Evolutionary conservation across 345 rosid genomes (phyloP), one percentile per base, ranked within the genome.

Genomic region (Bruguiera gymnorhiza): DNA sequence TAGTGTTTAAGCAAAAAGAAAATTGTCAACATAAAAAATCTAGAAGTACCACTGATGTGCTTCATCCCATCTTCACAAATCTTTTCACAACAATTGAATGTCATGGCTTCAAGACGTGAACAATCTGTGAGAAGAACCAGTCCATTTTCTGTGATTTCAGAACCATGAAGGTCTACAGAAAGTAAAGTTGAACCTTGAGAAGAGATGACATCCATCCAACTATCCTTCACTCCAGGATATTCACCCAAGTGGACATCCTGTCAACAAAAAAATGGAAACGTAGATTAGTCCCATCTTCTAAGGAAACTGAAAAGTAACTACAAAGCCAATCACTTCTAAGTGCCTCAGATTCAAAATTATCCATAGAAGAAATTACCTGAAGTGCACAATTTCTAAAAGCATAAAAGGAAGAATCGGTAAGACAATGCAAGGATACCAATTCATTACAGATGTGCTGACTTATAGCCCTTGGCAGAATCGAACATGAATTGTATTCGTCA

Each of bases 171-270:
- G 80, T 93, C 97, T 60, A 93, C 84, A 60, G 86, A 88, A 78
- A 91, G 98, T 72, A 91, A 80, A 48, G 98, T 88, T 75, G 83
- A 78, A 51, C 89, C 89, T 62, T 91, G 98, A 10, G 96, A 93
- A 78, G 96, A 83, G 73, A 93, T 85, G 63, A 86, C 86, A 78
- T 81, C 79, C 96, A 93, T 85, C 97, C 98, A 93, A n/a, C 81
- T 82, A 73, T 89, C 92, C 73, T 86, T 83, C 18, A 93, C 94
- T 46, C 86, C 93, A 37, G 96, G 88, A 68, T 77, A 88, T 10
- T 86, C 91, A 26, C 91, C 94, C 83, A 93, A 80, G 78, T 69
- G 65, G 74, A 93, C 73, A 79, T 89, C 97, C 98, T 91, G 80
- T 48, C 69, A 75, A 72, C 11, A 37, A 37, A 37, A 37, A 37